Percentiles rank a stretch among this genome's conserved stretches.
These are phyloP conservation scores for Xylaria sp. DNA, from an alignment of 2,329 filamentous ascomycete species.

Conservation along the genomic window DNA sequence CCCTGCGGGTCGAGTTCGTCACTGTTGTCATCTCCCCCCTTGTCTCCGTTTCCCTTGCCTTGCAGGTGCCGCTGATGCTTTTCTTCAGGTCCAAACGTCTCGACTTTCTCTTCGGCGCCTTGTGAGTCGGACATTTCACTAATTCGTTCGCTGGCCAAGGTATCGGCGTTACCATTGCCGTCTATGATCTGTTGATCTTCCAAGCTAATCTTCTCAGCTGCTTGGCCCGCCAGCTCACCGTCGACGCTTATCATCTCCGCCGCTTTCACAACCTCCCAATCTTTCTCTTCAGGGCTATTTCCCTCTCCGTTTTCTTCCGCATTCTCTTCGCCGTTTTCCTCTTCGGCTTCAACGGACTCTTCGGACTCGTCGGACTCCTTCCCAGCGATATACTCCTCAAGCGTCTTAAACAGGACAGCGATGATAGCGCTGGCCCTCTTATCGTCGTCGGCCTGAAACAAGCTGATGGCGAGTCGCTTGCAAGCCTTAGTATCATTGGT, in stretches of 20 bases:
- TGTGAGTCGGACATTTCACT: not conserved
- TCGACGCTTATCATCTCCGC: not conserved
- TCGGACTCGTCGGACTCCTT: not conserved
- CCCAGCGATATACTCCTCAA: slow-evolving; percentile 15
- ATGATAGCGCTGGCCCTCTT: slow-evolving; percentile 13
- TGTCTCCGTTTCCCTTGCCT: not conserved
- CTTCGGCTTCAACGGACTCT: no score
- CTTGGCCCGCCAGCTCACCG: not conserved
- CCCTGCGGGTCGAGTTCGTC: not conserved
- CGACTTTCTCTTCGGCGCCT: not conserved
- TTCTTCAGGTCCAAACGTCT: not conserved
- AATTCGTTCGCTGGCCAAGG: not conserved
- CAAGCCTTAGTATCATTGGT: slow-evolving; percentile 15
- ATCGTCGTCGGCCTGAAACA: slow-evolving; percentile 14
- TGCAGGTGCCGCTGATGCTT: not conserved
- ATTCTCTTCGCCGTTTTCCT: no score
- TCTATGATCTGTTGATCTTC: not conserved
- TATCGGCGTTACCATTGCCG: not conserved
- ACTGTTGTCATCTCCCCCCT: not conserved
- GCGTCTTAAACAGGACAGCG: slow-evolving; percentile 13
- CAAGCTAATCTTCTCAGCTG: not conserved
- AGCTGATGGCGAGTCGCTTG: slow-evolving; percentile 8
- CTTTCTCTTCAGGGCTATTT: not conserved
- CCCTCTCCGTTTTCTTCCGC: not conserved
- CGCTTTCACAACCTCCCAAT: not conserved